These are phyloP conservation scores for Colletotrichum eleusines DNA, from an alignment of 2,329 filamentous ascomycete species.

Conservation along the genomic window DNA sequence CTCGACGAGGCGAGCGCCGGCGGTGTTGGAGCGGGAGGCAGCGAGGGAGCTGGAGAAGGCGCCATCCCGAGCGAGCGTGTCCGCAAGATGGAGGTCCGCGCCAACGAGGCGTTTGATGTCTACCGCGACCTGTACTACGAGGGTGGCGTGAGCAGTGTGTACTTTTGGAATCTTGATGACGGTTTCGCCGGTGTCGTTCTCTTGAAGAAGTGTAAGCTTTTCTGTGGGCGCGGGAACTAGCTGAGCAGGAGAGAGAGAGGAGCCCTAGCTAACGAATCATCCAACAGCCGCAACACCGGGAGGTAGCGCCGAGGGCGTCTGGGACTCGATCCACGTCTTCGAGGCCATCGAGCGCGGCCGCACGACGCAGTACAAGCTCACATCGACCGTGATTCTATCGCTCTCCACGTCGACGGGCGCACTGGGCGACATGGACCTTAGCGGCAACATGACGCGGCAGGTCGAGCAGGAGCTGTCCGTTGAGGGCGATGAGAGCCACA, in stretches of 20 bases:
- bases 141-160: conserved; percentile 94
- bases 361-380: conserved; percentile 96
- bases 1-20: conserved; percentile 72
- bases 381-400: conserved; percentile 94
- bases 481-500: conserved; percentile 91
- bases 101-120: conserved; percentile 96
- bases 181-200: conserved; percentile 96
- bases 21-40: conserved; percentile 64
- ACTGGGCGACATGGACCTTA: conserved; percentile 89
- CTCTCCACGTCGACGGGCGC: conserved; percentile 71
- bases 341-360: conserved; percentile 94
- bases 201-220: conserved; percentile 85
- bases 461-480: conserved; percentile 92
- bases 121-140: conserved; percentile 98
- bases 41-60: conserved; percentile 77
- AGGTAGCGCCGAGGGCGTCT: conserved; percentile 80
- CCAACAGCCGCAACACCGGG: conserved; percentile 72
- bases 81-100: conserved; percentile 91
- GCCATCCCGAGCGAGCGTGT: conserved; percentile 91
- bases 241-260: neutral
- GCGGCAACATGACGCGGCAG: conserved; percentile 98
- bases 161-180: conserved; percentile 98
- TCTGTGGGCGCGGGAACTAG: neutral
- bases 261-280: conserved; percentile 1
- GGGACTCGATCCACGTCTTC: conserved; percentile 99